Base-by-base conservation (phyloP, 75 land plant species). In the Isoetes taiwanensis region DNA sequence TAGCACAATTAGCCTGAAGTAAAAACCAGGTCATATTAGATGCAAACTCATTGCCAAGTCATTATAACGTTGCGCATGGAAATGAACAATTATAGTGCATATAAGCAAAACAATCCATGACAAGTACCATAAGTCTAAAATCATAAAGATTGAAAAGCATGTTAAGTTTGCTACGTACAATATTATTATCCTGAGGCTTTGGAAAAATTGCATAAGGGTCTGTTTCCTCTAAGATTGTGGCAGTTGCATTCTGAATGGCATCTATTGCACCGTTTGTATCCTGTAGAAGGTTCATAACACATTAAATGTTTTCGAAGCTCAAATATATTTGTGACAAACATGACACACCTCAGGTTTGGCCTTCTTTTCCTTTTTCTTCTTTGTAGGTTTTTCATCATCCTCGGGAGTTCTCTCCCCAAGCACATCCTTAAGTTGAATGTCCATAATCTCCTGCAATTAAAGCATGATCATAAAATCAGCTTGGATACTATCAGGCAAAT, bases 331-430 rank as follows among this genome's bases (percentile, higher is more conserved):
- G 6, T 27, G 11, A 25, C 24, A 12, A 3, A 20, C 8, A 31
- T 43, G 6, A 4, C 41, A 28, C 50, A 80, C 94, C 80, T 79
- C 87, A 38, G 54, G 74, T 74, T 82, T 89, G 21, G 59, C 69
- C 56, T 83, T 76, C 69, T 88, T 94, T 63, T 94, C 95, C 33
- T 93, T 93, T 54, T 86, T 93, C 76, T 94, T 94, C 63, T 75
- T 91, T 9, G 70, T 31, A 48, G 78, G 80, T 64, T 86, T 86
- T 63, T 75, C 86, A 54, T 89, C 72, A 70, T 94, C 99, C 52
- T 81, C 84, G 48, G 82, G 80, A 60, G 96, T 94, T 63, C 70
- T 84, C 31, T 88, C 96, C 53, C 99, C 99, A 35, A 94, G 86
- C 35, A 89, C 58, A 25, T 68, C 78, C 57, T 52, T 54, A 31